Evolutionary conservation across 306 rosid species (phyloP).

Genomic region (Bauhinia variegata): DNA sequence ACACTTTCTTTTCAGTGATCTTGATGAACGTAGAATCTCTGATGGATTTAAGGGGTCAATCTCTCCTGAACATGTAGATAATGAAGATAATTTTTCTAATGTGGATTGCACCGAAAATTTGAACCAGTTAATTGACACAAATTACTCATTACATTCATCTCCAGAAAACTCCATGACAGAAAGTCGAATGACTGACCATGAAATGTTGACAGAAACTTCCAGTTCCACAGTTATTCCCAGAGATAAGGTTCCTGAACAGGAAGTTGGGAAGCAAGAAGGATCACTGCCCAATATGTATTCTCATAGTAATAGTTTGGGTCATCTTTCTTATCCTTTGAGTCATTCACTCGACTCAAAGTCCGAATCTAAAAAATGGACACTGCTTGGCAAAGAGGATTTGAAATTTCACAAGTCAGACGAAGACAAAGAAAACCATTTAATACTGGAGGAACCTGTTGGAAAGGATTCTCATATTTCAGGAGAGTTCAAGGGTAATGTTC

Average conservation of each 20-base stretch:
- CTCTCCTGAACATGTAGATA: conserved; percentile 38
- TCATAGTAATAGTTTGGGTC: conserved; percentile 31
- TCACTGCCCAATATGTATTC: conserved; percentile 72
- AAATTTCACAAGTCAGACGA: conserved; percentile 37
- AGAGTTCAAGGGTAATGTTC: conserved; percentile 43
- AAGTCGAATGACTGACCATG: conserved; percentile 37
- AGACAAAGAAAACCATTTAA: conserved; percentile 45
- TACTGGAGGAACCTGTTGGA: conserved; percentile 36
- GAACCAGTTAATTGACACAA: conserved; percentile 33
- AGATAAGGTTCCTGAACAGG: conserved; percentile 37
- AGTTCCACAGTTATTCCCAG: conserved; percentile 54
- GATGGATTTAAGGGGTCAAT: conserved; percentile 41
- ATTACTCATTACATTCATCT: conserved; percentile 30
- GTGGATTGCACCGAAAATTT: conserved; percentile 41
- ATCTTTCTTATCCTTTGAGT: conserved; percentile 49
- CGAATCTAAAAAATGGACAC: conserved; percentile 38
- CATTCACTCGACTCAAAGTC: conserved; percentile 63
- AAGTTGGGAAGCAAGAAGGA: conserved; percentile 46
- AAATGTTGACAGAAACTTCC: conserved; percentile 42
- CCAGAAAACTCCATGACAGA: conserved; percentile 33
- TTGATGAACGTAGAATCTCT: conserved; percentile 52
- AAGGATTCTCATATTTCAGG: conserved; percentile 43
- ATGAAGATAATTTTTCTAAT: conserved; percentile 40
- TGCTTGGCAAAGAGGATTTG: conserved; percentile 45
- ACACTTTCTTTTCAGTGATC: conserved; percentile 61